Conservation (phyloP, 1,284 basidiomycete genomes). For the Abortiporus biennis region DNA sequence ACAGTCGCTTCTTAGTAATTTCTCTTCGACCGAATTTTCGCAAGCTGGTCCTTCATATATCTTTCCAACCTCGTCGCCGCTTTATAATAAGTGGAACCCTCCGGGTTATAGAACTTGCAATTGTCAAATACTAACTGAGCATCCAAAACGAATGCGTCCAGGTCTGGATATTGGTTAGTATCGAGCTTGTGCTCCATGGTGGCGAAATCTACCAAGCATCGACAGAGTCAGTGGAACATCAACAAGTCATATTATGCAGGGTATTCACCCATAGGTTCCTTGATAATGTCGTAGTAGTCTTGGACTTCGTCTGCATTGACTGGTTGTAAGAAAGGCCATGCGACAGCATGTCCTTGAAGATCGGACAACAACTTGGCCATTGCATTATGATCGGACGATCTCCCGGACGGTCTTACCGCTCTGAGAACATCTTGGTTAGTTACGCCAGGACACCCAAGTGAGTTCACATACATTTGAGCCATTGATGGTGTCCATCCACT, state of each 20-base stretch:
- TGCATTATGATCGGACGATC: constrained; percentile 50
- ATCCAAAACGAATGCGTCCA: constrained; percentile 80
- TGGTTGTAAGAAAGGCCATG: constrained; percentile 86
- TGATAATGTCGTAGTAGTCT: constrained; percentile 92
- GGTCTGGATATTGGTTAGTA: constrained; percentile 67
- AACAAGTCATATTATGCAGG: background rate
- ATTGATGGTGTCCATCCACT: constrained; percentile 93
- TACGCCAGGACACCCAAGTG: too few relatives aligned
- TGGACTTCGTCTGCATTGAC: constrained; percentile 82
- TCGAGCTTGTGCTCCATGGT: constrained; percentile 95
- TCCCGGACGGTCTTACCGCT: constrained; percentile 33
- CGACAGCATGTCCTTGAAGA: constrained; percentile 72
- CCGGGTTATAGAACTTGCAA: constrained; percentile 86
- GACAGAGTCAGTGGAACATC: constrained; percentile 9
- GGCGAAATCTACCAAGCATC: constrained; percentile 59
- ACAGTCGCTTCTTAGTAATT: constrained; percentile 10
- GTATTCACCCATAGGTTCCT: constrained; percentile 86
- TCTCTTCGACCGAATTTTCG: constrained; percentile 14
- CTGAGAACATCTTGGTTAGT: too few relatives aligned
- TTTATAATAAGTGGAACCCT: constrained; percentile 80
- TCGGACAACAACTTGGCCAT: constrained; percentile 87
- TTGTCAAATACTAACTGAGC: constrained; percentile 88
- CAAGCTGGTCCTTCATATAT: constrained; percentile 47
- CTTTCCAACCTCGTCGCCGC: constrained; percentile 84
- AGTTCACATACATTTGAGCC: constrained; percentile 58